phyloP scores from a whole-genome alignment of 768 basidiomycete genomes.

The Pleurotus salmoneostramineus region DNA sequence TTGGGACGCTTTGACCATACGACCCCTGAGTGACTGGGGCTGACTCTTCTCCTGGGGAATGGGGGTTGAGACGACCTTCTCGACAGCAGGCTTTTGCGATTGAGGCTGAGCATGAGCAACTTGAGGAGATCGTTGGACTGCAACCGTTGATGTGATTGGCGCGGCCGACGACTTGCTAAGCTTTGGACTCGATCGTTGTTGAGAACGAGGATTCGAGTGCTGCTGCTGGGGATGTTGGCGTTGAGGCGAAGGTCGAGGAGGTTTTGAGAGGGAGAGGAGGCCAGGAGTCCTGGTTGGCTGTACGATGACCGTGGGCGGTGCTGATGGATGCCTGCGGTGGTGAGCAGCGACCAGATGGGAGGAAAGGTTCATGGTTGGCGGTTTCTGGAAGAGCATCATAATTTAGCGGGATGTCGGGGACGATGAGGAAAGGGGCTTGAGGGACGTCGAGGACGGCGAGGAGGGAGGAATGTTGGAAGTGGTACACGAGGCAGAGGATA shows the following conservation, averaged over 20 bases:
- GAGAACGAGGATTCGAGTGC: conserved; percentile 28
- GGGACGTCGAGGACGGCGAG: conserved; percentile 15
- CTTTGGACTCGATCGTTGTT: conserved; percentile 30
- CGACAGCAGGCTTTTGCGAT: conserved; percentile 5
- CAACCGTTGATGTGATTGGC: conserved; percentile 21
- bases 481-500: conserved; percentile 9
- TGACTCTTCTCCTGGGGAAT: conserved; percentile 21
- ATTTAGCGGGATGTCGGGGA: conserved; percentile 14
- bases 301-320: conserved; percentile 61
- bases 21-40: conserved; percentile 19
- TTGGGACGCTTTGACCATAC: conserved; percentile 30
- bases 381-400: conserved; percentile 51
- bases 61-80: conserved; percentile 1
- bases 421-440: conserved; percentile 15
- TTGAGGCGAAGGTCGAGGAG: conserved; percentile 25
- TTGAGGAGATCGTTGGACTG: conserved; percentile 10
- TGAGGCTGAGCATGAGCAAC: not conserved
- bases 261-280: conserved; percentile 67
- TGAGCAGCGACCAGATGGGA: conserved; percentile 21
- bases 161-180: conserved; percentile 20
- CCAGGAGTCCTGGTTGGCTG: conserved; percentile 75
- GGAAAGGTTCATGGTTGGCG: conserved; percentile 26
- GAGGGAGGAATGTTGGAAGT: conserved; percentile 8
- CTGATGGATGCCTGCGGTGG: conserved; percentile 68
- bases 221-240: conserved; percentile 29